phyloP scores from a whole-genome alignment of 2,329 filamentous ascomycete genomes.

The Seiridium unicorne region DNA sequence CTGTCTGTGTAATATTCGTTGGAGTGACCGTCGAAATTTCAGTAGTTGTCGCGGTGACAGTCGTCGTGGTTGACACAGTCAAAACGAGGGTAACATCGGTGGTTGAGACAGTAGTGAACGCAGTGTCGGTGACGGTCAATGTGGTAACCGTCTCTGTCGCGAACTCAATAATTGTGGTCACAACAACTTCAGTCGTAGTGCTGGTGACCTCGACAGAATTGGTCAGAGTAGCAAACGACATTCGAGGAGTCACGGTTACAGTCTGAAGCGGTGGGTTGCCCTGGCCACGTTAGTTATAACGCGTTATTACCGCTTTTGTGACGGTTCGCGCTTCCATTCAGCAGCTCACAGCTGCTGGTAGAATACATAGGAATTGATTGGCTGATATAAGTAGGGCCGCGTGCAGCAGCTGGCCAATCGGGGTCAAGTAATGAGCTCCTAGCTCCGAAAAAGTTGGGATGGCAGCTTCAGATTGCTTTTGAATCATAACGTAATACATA shows the following conservation, averaged over 20 bases:
- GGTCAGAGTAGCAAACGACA: not conserved
- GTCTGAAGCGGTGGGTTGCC: too few relatives aligned
- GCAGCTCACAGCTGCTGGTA: too few relatives aligned
- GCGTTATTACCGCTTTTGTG: too few relatives aligned
- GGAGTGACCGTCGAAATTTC: not conserved
- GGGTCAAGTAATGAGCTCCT: too few relatives aligned
- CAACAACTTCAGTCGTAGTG: not conserved
- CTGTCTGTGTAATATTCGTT: not conserved
- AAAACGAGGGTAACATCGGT: not conserved
- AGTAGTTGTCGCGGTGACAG: not conserved
- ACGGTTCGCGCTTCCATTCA: too few relatives aligned
- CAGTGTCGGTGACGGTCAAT: not conserved
- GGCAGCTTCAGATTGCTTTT: too few relatives aligned
- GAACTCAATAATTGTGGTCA: not conserved
- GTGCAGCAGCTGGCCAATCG: too few relatives aligned
- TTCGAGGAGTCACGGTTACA: not conserved
- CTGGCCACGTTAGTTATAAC: too few relatives aligned
- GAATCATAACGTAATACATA: too few relatives aligned
- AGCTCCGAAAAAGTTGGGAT: too few relatives aligned
- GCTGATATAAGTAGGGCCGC: too few relatives aligned
- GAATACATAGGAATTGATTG: too few relatives aligned
- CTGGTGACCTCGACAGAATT: not conserved
- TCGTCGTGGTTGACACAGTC: not conserved
- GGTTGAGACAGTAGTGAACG: not conserved
- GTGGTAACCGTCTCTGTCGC: not conserved